These are phyloP conservation scores for Colletotrichum tropicale DNA, from an alignment of 2,329 filamentous ascomycete species.

Conservation along the genomic window DNA sequence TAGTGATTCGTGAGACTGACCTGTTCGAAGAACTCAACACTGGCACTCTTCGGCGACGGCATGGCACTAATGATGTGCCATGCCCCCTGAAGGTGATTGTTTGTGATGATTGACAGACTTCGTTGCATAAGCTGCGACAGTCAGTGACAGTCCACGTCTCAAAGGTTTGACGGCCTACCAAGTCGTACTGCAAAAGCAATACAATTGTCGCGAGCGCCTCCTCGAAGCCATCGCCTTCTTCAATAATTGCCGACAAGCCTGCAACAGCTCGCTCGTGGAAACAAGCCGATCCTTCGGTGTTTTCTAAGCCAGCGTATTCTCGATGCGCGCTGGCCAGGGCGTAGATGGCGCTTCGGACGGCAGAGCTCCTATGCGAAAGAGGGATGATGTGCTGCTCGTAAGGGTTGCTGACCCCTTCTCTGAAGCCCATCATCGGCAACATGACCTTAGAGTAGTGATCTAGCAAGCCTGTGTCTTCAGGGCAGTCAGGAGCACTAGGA, in stretches of 20 bases:
- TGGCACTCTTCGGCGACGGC: neutral
- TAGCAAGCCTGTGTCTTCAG: conserved; percentile 8
- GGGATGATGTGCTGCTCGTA: conserved; percentile 7
- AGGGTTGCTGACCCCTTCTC: neutral
- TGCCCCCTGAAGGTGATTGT: conserved; percentile 11
- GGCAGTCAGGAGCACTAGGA: neutral
- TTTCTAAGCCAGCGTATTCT: conserved; percentile 1
- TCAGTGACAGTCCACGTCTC: neutral
- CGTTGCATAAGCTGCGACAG: conserved; percentile 5
- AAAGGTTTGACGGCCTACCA: neutral
- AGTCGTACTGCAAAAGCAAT: conserved; percentile 15
- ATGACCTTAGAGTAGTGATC: conserved; percentile 13
- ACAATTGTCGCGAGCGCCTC: conserved; percentile 15
- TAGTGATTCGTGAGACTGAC: neutral
- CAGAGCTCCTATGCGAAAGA: conserved; percentile 8
- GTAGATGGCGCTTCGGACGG: conserved; percentile 16
- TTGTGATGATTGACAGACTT: neutral
- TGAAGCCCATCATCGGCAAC: conserved; percentile 6
- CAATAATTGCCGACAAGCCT: neutral
- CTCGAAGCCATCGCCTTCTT: conserved; percentile 16
- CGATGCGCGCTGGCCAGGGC: conserved; percentile 18
- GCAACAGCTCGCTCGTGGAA: conserved; percentile 14
- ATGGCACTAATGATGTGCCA: conserved; percentile 11
- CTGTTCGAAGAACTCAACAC: conserved; percentile 16
- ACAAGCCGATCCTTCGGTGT: conserved; percentile 6